Evolutionary conservation across 78 protist genomes (phyloP).

Genomic region (Capsaspora owczarzaki): DNA sequence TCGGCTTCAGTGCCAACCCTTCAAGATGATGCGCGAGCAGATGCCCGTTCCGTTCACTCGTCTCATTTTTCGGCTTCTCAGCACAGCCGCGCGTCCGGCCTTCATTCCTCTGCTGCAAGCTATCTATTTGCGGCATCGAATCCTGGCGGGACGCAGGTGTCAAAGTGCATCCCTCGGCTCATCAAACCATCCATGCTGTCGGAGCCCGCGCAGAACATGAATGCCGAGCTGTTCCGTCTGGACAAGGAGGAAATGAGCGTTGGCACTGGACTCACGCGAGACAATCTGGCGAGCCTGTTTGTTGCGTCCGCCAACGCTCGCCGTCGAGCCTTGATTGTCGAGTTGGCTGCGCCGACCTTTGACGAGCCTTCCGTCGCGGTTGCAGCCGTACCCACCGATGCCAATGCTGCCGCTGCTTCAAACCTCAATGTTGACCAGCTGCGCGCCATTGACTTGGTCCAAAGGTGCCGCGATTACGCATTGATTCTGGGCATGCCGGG

Average conservation of each 20-base stretch:
- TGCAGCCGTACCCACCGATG: not conserved
- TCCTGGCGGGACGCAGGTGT: too few species aligned
- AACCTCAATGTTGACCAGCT: not conserved
- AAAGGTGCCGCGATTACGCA: constrained; percentile 49
- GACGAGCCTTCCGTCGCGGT: not conserved
- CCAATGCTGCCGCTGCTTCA: not conserved
- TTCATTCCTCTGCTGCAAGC: too few species aligned
- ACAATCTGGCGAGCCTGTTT: not conserved
- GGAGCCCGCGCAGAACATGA: too few species aligned
- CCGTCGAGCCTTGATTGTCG: not conserved
- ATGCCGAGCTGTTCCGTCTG: not conserved
- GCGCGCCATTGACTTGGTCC: not conserved
- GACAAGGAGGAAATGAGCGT: not conserved
- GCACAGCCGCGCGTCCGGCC: too few species aligned
- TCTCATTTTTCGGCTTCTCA: too few species aligned
- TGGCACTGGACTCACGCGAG: not conserved
- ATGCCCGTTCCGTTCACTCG: too few species aligned
- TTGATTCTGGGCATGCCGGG: constrained; percentile 80
- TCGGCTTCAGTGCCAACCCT: too few species aligned
- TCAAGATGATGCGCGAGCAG: too few species aligned
- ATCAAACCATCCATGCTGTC: too few species aligned
- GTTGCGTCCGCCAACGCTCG: not conserved
- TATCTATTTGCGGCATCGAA: too few species aligned
- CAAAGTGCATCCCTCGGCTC: too few species aligned
- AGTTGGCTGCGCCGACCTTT: not conserved